These are phyloP conservation scores for Suhomyces wounanorum DNA, from an alignment of 1,139 yeast genomes.

Conservation along the genomic window DNA sequence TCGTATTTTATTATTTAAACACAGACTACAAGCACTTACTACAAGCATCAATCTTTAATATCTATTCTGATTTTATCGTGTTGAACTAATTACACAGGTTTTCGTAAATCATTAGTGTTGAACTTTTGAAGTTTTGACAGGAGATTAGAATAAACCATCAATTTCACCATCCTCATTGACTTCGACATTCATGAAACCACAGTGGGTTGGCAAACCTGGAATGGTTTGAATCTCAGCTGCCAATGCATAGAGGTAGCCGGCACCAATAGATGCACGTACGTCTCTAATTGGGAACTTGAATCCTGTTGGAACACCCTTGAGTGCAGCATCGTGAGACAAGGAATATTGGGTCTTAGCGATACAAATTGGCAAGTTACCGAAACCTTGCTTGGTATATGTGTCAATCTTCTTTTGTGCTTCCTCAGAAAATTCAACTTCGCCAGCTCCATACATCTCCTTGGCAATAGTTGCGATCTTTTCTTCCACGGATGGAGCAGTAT, in stretches of 20 bases:
- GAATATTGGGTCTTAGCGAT: conserved; percentile 86
- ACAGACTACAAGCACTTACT: too few species aligned
- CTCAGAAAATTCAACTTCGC: conserved; percentile 64
- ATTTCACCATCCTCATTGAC: conserved; percentile 77
- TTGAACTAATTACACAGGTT: conserved; percentile 11
- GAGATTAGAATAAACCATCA: conserved; percentile 78
- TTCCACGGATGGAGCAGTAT: conserved; percentile 65
- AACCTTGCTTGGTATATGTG: conserved; percentile 68
- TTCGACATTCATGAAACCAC: conserved; percentile 84
- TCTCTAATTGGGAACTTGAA: conserved; percentile 80
- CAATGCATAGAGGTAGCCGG: conserved; percentile 78
- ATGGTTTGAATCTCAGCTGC: conserved; percentile 85
- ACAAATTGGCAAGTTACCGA: conserved; percentile 74
- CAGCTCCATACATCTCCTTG: conserved; percentile 84
- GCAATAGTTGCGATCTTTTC: conserved; percentile 85
- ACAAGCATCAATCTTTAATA: not conserved
- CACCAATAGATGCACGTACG: conserved; percentile 79
- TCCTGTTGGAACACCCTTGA: conserved; percentile 80
- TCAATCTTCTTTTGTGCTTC: conserved; percentile 68
- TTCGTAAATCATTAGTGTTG: conserved; percentile 18
- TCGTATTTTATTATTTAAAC: too few species aligned
- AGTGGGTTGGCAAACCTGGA: conserved; percentile 81
- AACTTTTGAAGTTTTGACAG: conserved; percentile 12
- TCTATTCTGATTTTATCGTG: conserved; percentile 5
- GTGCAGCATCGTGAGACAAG: conserved; percentile 75